phyloP scores from a whole-genome alignment of 306 rosid species.

The Citrullus mucosospermus region DNA sequence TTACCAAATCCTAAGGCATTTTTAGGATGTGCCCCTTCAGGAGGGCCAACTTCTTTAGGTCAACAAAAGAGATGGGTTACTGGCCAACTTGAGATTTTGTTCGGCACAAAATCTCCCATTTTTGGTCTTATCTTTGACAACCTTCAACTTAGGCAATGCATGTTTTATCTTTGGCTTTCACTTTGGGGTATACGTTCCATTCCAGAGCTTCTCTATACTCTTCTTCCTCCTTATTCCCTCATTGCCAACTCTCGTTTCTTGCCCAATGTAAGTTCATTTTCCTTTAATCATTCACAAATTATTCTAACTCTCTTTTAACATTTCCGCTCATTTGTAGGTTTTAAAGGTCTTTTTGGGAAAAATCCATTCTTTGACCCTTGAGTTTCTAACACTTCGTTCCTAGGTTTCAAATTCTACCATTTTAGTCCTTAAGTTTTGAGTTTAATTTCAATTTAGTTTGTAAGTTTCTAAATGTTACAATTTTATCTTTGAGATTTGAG shows the following conservation, averaged over 20 bases:
- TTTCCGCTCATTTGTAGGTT: too few relatives aligned
- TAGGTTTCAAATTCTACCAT: too few relatives aligned
- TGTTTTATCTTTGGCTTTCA: constrained; percentile 28
- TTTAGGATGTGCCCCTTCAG: constrained; percentile 34
- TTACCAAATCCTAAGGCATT: constrained; percentile 30
- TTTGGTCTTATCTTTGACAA: constrained; percentile 20
- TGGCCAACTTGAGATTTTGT: constrained; percentile 36
- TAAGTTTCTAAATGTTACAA: too few relatives aligned
- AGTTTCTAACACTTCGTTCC: too few relatives aligned
- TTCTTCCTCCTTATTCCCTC: not conserved
- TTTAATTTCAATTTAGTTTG: too few relatives aligned
- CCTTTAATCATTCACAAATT: too few relatives aligned
- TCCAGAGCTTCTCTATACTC: constrained; percentile 30
- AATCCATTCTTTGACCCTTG: too few relatives aligned
- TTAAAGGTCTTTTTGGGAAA: too few relatives aligned
- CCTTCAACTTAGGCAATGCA: constrained; percentile 26
- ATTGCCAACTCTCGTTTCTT: not conserved
- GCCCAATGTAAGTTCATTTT: not conserved
- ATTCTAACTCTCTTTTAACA: too few relatives aligned
- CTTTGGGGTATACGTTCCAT: constrained; percentile 30
- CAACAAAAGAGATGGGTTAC: constrained; percentile 67
- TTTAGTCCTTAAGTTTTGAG: too few relatives aligned
- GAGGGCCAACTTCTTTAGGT: constrained; percentile 29
- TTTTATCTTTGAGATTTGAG: too few relatives aligned
- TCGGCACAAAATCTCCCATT: constrained; percentile 38